These are phyloP conservation scores for Fusarium sp. DNA, from an alignment of 2,329 filamentous ascomycete genomes.

Conservation along the genomic window DNA sequence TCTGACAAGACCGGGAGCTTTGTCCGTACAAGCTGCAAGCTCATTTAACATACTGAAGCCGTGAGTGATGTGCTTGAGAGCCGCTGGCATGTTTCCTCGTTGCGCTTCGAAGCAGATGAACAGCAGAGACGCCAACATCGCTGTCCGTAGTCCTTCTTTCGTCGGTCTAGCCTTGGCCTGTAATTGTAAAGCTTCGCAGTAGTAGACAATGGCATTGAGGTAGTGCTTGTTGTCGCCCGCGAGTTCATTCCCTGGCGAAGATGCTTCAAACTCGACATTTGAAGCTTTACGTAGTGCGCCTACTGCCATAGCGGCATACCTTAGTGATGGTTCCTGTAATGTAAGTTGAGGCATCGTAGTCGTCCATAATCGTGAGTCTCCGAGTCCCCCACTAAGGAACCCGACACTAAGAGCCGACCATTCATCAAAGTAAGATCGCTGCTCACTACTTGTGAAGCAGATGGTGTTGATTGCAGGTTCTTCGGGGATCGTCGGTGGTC, in stretches of 20 bases:
- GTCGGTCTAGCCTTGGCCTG: constrained; percentile 52
- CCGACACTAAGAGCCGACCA: constrained; percentile 50
- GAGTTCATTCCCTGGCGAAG: constrained; percentile 30
- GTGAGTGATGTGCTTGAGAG: constrained; percentile 54
- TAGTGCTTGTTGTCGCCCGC: constrained; percentile 50
- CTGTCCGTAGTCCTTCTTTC: constrained; percentile 51
- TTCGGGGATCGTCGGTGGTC: constrained; percentile 43
- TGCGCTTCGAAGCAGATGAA: constrained; percentile 56
- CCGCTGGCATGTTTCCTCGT: constrained; percentile 53
- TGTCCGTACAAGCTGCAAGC: constrained; percentile 50
- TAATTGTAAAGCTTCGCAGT: constrained; percentile 54
- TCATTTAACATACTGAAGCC: constrained; percentile 56
- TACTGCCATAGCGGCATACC: constrained; percentile 55
- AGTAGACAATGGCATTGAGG: constrained; percentile 53
- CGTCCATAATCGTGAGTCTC: constrained; percentile 51
- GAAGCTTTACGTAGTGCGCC: constrained; percentile 52
- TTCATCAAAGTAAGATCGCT: constrained; percentile 52
- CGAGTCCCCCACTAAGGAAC: constrained; percentile 51
- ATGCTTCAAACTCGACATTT: constrained; percentile 34
- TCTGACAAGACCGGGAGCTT: constrained; percentile 50
- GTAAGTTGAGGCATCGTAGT: constrained; percentile 54
- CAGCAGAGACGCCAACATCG: constrained; percentile 52
- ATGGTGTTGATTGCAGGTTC: constrained; percentile 50
- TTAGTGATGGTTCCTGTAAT: constrained; percentile 50
- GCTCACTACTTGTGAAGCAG: constrained; percentile 49